Percentiles rank a stretch among this genome's conserved stretches.
These are phyloP conservation scores for Lactifluus rugatus DNA, from an alignment of 768 basidiomycete genomes.

Conservation along the genomic window DNA sequence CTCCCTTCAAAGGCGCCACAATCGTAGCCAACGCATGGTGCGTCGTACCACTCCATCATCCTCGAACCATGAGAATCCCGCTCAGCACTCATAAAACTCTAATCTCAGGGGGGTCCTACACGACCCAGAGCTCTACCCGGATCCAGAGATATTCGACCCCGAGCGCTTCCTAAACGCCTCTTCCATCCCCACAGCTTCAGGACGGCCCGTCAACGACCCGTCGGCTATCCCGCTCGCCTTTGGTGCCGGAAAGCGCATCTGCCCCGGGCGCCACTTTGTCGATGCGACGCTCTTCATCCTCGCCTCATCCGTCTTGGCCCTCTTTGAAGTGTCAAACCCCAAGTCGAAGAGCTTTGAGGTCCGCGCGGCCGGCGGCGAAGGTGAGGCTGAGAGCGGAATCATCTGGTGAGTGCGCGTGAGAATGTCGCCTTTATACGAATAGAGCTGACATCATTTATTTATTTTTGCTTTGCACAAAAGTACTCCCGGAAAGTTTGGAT, in stretches of 20 bases:
- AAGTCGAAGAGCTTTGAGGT: background rate
- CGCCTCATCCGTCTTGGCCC: constrained; percentile 9
- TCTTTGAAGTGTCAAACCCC: background rate
- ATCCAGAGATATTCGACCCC: constrained; percentile 24
- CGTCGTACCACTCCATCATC: background rate
- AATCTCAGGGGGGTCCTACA: constrained; percentile 10
- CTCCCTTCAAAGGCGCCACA: background rate
- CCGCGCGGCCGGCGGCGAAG: background rate
- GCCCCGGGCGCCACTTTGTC: constrained; percentile 20
- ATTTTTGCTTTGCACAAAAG: background rate
- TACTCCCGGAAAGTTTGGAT: background rate
- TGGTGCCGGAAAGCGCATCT: constrained; percentile 13
- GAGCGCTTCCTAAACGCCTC: constrained; percentile 21
- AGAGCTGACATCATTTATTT: background rate
- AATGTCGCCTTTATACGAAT: background rate
- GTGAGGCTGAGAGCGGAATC: background rate
- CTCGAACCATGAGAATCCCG: too few relatives aligned
- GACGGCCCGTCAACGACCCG: background rate
- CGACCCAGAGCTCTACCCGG: constrained; percentile 23
- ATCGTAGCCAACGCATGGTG: constrained; percentile 25
- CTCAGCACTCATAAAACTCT: too few relatives aligned
- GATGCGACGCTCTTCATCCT: constrained; percentile 15
- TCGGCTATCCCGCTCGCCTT: constrained; percentile 1
- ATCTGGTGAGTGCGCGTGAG: background rate
- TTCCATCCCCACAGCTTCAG: background rate